Conservation (phyloP, 768 basidiomycete genomes). For the Auriscalpium microsporum region DNA sequence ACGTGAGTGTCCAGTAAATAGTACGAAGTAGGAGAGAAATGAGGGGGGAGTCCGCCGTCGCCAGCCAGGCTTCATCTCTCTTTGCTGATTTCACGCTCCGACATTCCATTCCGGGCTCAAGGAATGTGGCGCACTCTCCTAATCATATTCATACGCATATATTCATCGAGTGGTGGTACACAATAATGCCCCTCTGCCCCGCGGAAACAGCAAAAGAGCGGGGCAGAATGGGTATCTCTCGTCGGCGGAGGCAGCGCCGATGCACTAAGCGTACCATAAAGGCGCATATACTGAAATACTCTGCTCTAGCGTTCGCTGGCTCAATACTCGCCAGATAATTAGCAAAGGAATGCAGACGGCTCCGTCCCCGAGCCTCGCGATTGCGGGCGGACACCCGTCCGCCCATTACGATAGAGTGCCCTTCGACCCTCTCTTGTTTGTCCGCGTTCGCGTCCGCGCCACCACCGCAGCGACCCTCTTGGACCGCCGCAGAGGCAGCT, state of each 20-base stretch:
- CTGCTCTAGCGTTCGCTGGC: not conserved
- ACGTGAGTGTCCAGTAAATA: constrained; percentile 41
- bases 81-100: not conserved
- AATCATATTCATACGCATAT: too few relatives aligned
- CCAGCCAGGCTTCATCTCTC: too few relatives aligned
- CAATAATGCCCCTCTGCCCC: constrained; percentile 1
- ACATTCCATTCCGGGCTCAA: constrained; percentile 22
- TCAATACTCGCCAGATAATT: not conserved
- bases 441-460: constrained; percentile 37
- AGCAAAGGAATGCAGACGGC: too few relatives aligned
- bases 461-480: constrained; percentile 59
- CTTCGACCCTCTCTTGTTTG: constrained; percentile 29
- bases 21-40: constrained; percentile 41
- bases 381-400: not conserved
- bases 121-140: too few relatives aligned
- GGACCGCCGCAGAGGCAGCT: constrained; percentile 47
- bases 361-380: not conserved
- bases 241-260: constrained; percentile 4
- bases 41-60: constrained; percentile 22
- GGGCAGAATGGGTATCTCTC: constrained; percentile 1
- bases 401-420: constrained; percentile 21
- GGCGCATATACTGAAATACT: not conserved
- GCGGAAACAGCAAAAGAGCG: not conserved
- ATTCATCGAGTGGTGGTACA: not conserved
- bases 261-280: not conserved